Percentiles rank a stretch among this genome's conserved stretches.
Conservation (phyloP, 2,329 filamentous ascomycete genomes). For the Penicillium digitatum region DNA sequence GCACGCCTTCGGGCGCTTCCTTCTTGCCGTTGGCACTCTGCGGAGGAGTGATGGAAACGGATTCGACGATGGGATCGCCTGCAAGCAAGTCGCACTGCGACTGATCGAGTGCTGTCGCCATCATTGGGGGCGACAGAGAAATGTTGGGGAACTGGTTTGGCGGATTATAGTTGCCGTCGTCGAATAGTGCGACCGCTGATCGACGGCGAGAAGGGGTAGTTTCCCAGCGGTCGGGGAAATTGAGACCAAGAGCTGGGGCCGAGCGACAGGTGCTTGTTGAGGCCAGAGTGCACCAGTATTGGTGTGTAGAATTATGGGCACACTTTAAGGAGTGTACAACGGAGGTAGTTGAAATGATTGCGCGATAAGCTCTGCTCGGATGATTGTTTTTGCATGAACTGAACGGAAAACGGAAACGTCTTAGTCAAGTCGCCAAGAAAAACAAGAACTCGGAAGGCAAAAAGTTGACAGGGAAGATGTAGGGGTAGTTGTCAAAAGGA, state of each 20-base stretch:
- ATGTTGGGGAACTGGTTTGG: slow-evolving; percentile 10
- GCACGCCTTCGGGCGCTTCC: slow-evolving; percentile 40
- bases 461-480: slow-evolving; percentile 5
- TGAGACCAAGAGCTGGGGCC: slow-evolving; percentile 7
- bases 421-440: slow-evolving; percentile 16
- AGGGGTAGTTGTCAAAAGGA: slow-evolving; percentile 3
- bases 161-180: slow-evolving; percentile 33
- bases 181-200: slow-evolving; percentile 43
- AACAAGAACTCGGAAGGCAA: slow-evolving; percentile 3
- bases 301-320: slow-evolving; percentile 9
- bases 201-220: slow-evolving; percentile 34
- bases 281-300: slow-evolving; percentile 3
- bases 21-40: slow-evolving; percentile 45
- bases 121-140: slow-evolving; percentile 22
- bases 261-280: slow-evolving; percentile 4
- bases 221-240: slow-evolving; percentile 44
- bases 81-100: slow-evolving; percentile 26
- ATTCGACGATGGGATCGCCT: slow-evolving; percentile 24
- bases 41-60: slow-evolving; percentile 42
- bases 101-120: slow-evolving; percentile 36
- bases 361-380: slow-evolving; percentile 24
- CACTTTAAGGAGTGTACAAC: slow-evolving; percentile 5
- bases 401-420: slow-evolving; percentile 7
- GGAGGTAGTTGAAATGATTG: slow-evolving; percentile 9
- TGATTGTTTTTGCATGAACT: slow-evolving; percentile 16